These are phyloP conservation scores for Pogostemon cablin DNA, from an alignment of 257 asterid genomes.

Conservation along the genomic window DNA sequence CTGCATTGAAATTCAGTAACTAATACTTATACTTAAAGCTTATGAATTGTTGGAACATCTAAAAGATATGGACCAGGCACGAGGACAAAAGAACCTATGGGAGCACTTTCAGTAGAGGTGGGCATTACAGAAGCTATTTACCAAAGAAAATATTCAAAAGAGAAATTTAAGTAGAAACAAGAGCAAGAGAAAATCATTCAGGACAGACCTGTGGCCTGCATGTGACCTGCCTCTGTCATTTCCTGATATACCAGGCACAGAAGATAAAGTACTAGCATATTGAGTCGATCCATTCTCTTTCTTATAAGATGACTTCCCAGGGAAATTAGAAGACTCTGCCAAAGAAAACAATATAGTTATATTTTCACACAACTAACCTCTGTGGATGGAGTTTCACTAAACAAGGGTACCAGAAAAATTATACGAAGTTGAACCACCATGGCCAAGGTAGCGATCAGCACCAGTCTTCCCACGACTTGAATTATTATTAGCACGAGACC, in stretches of 20 bases:
- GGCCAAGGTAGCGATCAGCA: constrained; percentile 59
- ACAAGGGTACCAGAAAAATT: constrained; percentile 54
- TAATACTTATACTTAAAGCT: constrained; percentile 16
- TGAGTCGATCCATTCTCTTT: constrained; percentile 66
- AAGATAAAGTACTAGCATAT: constrained; percentile 42
- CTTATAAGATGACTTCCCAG: constrained; percentile 56
- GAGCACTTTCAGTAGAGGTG: neutral
- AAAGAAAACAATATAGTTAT: constrained; percentile 23
- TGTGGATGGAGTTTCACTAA: neutral
- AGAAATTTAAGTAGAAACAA: neutral
- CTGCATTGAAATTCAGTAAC: neutral
- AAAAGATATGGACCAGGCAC: constrained; percentile 1
- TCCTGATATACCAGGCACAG: constrained; percentile 49
- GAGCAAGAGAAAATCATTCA: constrained; percentile 17
- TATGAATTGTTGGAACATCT: constrained; percentile 4
- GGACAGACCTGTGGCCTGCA: constrained; percentile 49
- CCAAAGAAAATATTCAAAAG: constrained; percentile 19
- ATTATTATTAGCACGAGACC: constrained; percentile 60
- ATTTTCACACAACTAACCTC: constrained; percentile 5
- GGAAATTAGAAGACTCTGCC: constrained; percentile 56
- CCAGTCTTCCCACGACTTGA: constrained; percentile 61
- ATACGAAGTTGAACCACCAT: constrained; percentile 59
- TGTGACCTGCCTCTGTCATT: constrained; percentile 53
- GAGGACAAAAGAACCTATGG: neutral
- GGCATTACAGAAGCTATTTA: neutral